Conservation (phyloP, 768 basidiomycete genomes). For the Kwoniella europaea region DNA sequence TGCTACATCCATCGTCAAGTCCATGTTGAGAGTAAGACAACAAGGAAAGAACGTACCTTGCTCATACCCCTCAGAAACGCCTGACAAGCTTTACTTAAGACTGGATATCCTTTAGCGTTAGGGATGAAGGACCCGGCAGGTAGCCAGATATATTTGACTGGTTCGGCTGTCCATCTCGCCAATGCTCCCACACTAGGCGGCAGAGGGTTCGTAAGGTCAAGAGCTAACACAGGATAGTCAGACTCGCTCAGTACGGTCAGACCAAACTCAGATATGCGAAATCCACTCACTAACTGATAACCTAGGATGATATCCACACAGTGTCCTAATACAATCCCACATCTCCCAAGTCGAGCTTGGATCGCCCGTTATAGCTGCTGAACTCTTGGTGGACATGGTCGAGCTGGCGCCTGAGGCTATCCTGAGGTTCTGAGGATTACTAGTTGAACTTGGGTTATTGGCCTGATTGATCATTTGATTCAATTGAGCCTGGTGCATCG, state of each 20-base stretch:
- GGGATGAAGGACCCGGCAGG: slow-evolving; percentile 91
- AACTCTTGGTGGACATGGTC: slow-evolving; percentile 28
- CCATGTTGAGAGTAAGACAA: too few species aligned
- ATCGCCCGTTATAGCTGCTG: slow-evolving; percentile 46
- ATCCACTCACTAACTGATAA: slow-evolving; percentile 58
- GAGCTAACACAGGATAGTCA: slow-evolving; percentile 54
- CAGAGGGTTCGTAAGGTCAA: slow-evolving; percentile 87
- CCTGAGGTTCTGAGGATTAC: slow-evolving; percentile 17
- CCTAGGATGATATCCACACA: slow-evolving; percentile 74
- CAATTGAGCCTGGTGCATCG: slow-evolving; percentile 42
- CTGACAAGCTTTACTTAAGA: slow-evolving; percentile 90
- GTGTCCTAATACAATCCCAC: slow-evolving; percentile 92
- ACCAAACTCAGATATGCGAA: background rate
- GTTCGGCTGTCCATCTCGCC: slow-evolving; percentile 89
- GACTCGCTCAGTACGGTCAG: background rate
- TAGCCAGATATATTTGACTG: slow-evolving; percentile 83
- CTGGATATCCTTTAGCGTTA: slow-evolving; percentile 95
- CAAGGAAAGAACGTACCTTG: slow-evolving; percentile 36
- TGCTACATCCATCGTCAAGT: slow-evolving; percentile 63
- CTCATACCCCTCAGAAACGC: slow-evolving; percentile 80
- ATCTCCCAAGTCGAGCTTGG: slow-evolving; percentile 82
- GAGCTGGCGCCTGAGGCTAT: slow-evolving; percentile 34
- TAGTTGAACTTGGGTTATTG: slow-evolving; percentile 34
- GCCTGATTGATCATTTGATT: slow-evolving; percentile 65
- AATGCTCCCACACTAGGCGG: slow-evolving; percentile 77